Evolutionary conservation across 495 filamentous ascomycete species (phyloP), one percentile per base, ranked within the genome.

Genomic region (Xylaria scruposa): DNA sequence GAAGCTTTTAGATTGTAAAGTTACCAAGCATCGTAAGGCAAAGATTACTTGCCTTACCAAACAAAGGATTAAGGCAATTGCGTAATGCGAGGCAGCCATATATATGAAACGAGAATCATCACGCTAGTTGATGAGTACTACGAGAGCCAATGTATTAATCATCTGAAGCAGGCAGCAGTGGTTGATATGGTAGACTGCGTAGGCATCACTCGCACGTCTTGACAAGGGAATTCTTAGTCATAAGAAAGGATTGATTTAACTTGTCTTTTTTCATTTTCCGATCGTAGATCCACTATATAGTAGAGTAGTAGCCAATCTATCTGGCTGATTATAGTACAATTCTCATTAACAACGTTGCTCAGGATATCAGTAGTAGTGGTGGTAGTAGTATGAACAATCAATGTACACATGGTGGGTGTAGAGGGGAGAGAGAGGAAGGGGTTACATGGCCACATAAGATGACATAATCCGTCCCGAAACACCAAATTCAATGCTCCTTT

Each of bases 401-500:
- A 75, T 71, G 67, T 69, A 73, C 72, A 73, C 59, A 49, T 72
- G 74, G 58, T 60, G 61, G 33, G 68, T 38, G 58, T 51, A 73
- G 76, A 76, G 78, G 75, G 72, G 77, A 75, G 76, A 77, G 77
- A 75, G 76, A 77, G 53, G 58, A 70, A 69, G 75, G 73, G 67
- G 73, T 77, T 69, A 73, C 73, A 76, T 71, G 76, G 72, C 54
- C 73, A 73, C 73, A 47, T 77, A 31, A 72, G 51, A 71, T 51
- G 17, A 62, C 61, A 63, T 72, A 73, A 75, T 71, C 77, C 72
- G 62, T 70, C 72, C 72, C 75, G 65, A 73, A 81, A 81, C 80
- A 75, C 80, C 78, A 64, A 71, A 74, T 69, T 78, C 75, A 81
- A 76, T 78, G 74, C 75, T 74, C 77, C 53, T 72, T 72, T 75